phyloP scores from a whole-genome alignment of 2,329 filamentous ascomycete genomes.

The Phaeosphaeria sp. region DNA sequence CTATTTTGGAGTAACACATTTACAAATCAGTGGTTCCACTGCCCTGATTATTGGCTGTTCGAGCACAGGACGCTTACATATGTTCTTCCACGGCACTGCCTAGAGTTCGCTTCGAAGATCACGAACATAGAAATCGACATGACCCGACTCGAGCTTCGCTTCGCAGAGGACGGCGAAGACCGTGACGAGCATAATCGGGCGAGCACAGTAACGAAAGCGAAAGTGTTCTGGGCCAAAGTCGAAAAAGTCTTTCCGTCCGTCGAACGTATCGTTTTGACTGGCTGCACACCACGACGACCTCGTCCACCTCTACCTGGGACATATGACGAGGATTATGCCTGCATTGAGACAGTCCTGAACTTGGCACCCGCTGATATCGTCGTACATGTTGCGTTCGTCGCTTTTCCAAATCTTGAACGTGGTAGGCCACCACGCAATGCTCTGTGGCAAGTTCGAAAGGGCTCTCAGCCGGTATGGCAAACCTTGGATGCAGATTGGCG shows the following conservation, averaged over 20 bases:
- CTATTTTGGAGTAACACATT: slow-evolving; percentile 6
- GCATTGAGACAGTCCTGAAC: not conserved
- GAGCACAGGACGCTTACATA: not conserved
- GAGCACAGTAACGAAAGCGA: not conserved
- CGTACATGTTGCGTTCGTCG: not conserved
- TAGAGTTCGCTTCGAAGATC: not conserved
- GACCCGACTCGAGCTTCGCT: not conserved
- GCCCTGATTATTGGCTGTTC: not conserved
- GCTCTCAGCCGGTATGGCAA: not conserved
- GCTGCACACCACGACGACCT: not conserved
- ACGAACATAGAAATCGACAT: not conserved
- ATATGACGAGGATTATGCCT: not conserved
- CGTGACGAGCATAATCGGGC: not conserved
- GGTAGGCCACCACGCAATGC: not conserved
- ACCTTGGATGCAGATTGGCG: slow-evolving; percentile 5
- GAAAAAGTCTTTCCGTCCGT: not conserved
- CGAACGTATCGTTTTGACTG: not conserved
- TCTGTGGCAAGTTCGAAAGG: not conserved
- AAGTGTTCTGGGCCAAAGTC: not conserved
- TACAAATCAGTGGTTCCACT: not conserved
- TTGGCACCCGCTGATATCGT: not conserved
- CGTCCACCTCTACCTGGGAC: not conserved
- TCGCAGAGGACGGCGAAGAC: not conserved
- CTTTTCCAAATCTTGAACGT: not conserved
- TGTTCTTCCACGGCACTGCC: not conserved